Conservation (phyloP, 345 rosid species). For the Eucalyptus virginea region DNA sequence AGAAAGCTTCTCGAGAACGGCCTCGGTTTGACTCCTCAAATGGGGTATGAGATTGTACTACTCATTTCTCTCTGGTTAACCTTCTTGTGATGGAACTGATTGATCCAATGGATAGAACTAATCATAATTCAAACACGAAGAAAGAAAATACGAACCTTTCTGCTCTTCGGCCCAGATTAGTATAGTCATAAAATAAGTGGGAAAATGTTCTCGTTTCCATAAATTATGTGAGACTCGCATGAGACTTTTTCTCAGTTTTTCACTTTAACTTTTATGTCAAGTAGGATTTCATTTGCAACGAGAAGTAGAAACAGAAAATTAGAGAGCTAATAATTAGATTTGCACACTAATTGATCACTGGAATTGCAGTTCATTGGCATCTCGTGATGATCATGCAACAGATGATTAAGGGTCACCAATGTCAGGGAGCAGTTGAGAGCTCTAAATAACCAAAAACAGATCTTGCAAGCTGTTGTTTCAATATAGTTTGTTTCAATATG, state of each 20-base stretch:
- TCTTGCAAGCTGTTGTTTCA: not conserved
- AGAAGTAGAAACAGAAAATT: not conserved
- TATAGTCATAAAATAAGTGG: not conserved
- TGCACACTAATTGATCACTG: not conserved
- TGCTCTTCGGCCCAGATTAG: not conserved
- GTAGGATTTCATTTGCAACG: not conserved
- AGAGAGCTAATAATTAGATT: not conserved
- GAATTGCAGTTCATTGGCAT: not conserved
- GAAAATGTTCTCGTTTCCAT: not conserved
- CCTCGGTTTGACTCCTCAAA: slow-evolving; percentile 29
- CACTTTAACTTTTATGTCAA: not conserved
- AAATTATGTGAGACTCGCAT: not conserved
- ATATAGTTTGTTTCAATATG: not conserved
- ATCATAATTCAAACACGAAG: not conserved
- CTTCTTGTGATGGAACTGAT: not conserved
- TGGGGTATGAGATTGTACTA: slow-evolving; percentile 19
- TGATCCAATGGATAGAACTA: not conserved
- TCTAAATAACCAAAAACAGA: not conserved
- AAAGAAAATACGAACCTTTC: not conserved
- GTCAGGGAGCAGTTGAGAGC: not conserved
- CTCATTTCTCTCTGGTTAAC: not conserved
- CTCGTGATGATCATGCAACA: not conserved
- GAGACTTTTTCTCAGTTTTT: not conserved
- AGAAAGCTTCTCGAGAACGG: slow-evolving; percentile 13
- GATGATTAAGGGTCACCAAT: not conserved